Evolutionary conservation across 225 moss, liverwort and hornwort species (phyloP).

Genomic region (Marchantia paleacea): DNA sequence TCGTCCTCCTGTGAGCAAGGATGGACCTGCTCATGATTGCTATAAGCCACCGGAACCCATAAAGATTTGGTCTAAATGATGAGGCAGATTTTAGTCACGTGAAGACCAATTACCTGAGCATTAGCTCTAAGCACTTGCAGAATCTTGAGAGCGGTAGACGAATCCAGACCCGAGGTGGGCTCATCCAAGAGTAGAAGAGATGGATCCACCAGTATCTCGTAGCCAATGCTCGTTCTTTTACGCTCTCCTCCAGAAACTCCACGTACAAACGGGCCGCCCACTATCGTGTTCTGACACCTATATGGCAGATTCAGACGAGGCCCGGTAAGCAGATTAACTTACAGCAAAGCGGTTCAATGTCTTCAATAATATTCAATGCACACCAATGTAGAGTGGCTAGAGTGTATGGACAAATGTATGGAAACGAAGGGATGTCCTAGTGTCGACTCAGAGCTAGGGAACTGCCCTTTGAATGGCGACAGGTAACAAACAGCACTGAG

Average conservation of each 20-base stretch:
- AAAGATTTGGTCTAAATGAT: not conserved
- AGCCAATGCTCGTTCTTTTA: slow-evolving; percentile 94
- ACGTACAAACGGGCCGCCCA: slow-evolving; percentile 71
- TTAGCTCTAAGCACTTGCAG: slow-evolving; percentile 78
- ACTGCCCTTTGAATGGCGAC: not conserved
- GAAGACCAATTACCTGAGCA: slow-evolving; percentile 56
- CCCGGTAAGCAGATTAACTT: not conserved
- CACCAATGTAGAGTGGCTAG: not conserved
- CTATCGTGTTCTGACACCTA: slow-evolving; percentile 88
- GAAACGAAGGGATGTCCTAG: not conserved
- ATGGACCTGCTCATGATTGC: not conserved
- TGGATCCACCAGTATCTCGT: slow-evolving; percentile 90
- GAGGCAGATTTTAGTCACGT: not conserved
- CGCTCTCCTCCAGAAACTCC: slow-evolving; percentile 97
- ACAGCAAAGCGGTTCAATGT: not conserved
- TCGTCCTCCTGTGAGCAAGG: not conserved
- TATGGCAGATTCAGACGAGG: not conserved
- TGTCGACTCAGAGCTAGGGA: not conserved
- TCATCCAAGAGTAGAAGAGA: slow-evolving; percentile 90
- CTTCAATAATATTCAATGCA: not conserved
- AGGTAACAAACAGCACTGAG: too few species aligned
- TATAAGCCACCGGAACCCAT: not conserved
- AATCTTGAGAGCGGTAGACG: slow-evolving; percentile 86
- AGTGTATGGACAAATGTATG: not conserved
- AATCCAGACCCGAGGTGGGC: slow-evolving; percentile 98